Evolutionary conservation across 2,329 filamentous ascomycete species (phyloP), one percentile per base, ranked within the genome.

Genomic region (Epichloe elymi): DNA sequence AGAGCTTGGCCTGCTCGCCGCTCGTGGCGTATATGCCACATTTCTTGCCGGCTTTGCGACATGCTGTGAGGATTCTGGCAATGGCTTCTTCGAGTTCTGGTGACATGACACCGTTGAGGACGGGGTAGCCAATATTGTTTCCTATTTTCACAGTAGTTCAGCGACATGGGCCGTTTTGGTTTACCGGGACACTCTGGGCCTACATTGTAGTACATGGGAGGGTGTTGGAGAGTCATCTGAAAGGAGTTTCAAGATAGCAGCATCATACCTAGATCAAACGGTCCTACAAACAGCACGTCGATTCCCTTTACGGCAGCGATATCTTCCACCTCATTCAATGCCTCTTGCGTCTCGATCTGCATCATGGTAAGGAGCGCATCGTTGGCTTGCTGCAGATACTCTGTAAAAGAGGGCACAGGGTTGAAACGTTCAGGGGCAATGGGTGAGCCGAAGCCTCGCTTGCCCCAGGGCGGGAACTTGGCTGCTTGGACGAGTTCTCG

Each of bases 291-390:
- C 23, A 85, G 65, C 4, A 81, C 74, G 54, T 85, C 82, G 20
- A 85, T 69, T 3, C 78, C 78, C 3, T 78, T 66, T 20, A 82
- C 69, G 19, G 74, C 70, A 41, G 79, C 79, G 61, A 85, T 85
- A 46, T 75, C 76, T 36, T 83, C 79, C 1, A 84, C 74, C 12
- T 67, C 65, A 1, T 79, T 74, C 14, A 85, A 67, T 0, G 80
- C 80, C 61, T 83, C 80, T 54, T 70, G 68, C 0, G 82, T 84
- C 66, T 85, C 82, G 49, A 85, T 84, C 63, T 85, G 82, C 11
- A 84, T 78, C 67, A 83, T 81, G 15, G 78, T 82, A 52, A 85
- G 61, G 20, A 85, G 69, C 33, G 64, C 57, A 49, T 74, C 67
- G 54, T 77, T 76, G 43, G 74, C 74, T 40, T 71, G 66, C 53